Conservation (phyloP, 2,329 filamentous ascomycete species). For the Cyphellophora attinorum region DNA sequence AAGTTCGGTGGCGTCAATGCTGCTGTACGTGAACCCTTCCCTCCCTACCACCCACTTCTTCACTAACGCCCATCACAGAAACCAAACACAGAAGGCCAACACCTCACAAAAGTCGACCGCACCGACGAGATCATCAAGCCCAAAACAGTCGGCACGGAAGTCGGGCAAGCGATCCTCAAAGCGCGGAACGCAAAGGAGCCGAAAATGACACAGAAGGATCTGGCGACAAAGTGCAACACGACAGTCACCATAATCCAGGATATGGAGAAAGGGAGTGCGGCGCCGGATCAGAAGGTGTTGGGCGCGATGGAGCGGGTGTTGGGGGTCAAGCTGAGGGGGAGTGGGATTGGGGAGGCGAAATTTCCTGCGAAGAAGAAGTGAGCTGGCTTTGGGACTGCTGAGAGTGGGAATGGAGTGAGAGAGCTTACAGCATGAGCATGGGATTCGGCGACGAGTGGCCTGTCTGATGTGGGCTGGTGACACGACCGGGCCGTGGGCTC, state of each 20-base stretch:
- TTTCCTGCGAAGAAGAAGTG: slow-evolving; percentile 66
- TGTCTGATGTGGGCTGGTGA: no score
- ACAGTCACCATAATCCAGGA: slow-evolving; percentile 70
- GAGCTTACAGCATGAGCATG: no score
- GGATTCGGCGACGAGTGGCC: no score
- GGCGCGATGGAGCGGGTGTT: slow-evolving; percentile 70
- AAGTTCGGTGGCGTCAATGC: slow-evolving; percentile 71
- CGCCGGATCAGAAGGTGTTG: slow-evolving; percentile 77
- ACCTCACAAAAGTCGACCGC: slow-evolving; percentile 94
- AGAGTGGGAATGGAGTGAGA: no score
- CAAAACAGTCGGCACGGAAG: slow-evolving; percentile 73
- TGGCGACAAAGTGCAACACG: slow-evolving; percentile 82
- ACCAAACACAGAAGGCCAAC: slow-evolving; percentile 65
- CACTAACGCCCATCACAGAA: slow-evolving; percentile 35
- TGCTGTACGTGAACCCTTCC: slow-evolving; percentile 44
- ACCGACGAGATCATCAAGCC: slow-evolving; percentile 96
- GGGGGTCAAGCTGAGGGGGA: slow-evolving; percentile 78
- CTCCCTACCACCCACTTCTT: slow-evolving; percentile 1
- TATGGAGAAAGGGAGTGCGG: slow-evolving; percentile 70
- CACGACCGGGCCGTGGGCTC: no score
- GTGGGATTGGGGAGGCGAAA: slow-evolving; percentile 75
- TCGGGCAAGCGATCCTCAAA: slow-evolving; percentile 74
- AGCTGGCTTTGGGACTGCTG: no score
- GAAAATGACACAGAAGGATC: slow-evolving; percentile 90
- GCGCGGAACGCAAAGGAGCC: slow-evolving; percentile 73